phyloP scores from a whole-genome alignment of 768 basidiomycete species.

The Leccinum disarticulatum region DNA sequence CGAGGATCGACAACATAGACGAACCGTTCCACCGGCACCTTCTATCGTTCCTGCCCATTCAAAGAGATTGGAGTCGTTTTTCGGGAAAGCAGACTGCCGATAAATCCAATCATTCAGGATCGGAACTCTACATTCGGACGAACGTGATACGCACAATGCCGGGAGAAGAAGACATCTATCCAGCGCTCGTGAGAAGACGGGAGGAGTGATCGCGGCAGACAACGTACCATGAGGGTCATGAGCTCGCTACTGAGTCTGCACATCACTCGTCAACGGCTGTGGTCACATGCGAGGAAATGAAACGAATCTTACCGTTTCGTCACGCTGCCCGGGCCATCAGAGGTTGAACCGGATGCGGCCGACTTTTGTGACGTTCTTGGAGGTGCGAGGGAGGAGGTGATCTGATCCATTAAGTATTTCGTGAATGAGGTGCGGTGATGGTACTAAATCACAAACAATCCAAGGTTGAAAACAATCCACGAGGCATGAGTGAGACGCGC shows the following conservation, averaged over 20 bases:
- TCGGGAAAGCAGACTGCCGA: slow-evolving; percentile 82
- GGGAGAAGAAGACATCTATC: slow-evolving; percentile 84
- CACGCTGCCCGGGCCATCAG: slow-evolving; percentile 71
- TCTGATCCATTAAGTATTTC: slow-evolving; percentile 61
- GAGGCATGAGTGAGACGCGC: slow-evolving; percentile 24
- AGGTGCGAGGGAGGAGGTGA: slow-evolving; percentile 61
- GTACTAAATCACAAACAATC: slow-evolving; percentile 8
- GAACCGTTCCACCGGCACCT: slow-evolving; percentile 68
- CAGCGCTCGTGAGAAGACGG: slow-evolving; percentile 6
- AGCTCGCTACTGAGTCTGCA: slow-evolving; percentile 75
- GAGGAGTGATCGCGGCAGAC: slow-evolving; percentile 15
- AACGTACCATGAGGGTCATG: slow-evolving; percentile 82
- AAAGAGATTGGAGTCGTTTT: slow-evolving; percentile 81
- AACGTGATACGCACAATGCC: slow-evolving; percentile 62
- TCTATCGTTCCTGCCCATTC: slow-evolving; percentile 91
- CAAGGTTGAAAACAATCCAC: slow-evolving; percentile 10
- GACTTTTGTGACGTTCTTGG: slow-evolving; percentile 60
- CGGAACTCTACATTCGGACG: neutral
- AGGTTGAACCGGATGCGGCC: slow-evolving; percentile 47
- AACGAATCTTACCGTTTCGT: slow-evolving; percentile 68
- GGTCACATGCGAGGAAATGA: neutral
- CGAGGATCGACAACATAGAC: neutral
- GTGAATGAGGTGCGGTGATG: slow-evolving; percentile 20
- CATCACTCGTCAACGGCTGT: slow-evolving; percentile 5
- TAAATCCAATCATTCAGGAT: neutral